Conservation (phyloP, 2,329 filamentous ascomycete genomes). For the Plectosphaerella sp. region DNA sequence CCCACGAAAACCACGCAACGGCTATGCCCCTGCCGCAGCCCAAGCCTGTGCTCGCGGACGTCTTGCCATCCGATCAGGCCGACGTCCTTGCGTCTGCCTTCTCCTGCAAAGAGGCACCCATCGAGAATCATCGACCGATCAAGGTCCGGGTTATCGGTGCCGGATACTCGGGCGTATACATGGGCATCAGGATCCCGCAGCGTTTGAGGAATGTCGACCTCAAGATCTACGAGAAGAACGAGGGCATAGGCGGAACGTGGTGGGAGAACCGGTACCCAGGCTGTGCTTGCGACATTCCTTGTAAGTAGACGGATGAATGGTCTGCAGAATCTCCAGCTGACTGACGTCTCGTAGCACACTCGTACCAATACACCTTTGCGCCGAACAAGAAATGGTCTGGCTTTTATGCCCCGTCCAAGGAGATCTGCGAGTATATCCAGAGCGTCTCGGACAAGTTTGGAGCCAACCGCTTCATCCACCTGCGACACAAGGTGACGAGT, state of each 20-base stretch:
- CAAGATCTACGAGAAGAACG: constrained; percentile 51
- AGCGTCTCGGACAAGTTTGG: constrained; percentile 41
- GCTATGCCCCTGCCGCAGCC: not conserved
- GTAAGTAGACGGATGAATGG: not conserved
- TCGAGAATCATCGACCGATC: constrained; percentile 9
- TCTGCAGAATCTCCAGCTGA: not conserved
- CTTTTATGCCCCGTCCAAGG: constrained; percentile 42
- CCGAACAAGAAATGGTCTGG: constrained; percentile 50
- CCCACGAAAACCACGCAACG: not conserved
- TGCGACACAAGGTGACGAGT: constrained; percentile 34
- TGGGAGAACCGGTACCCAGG: constrained; percentile 55
- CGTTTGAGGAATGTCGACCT: constrained; percentile 11
- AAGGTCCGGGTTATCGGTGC: constrained; percentile 10
- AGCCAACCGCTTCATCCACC: constrained; percentile 40
- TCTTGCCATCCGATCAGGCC: not conserved
- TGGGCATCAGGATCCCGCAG: constrained; percentile 8
- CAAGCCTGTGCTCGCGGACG: not conserved
- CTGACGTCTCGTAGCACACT: constrained; percentile 30
- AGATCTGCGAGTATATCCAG: constrained; percentile 45
- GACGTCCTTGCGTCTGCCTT: not conserved
- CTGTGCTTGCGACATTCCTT: constrained; percentile 42
- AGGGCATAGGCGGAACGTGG: constrained; percentile 53
- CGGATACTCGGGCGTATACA: constrained; percentile 10
- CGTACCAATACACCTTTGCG: constrained; percentile 52
- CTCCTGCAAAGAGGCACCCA: not conserved